A percentile compares a stretch with the other conserved stretches of the same genome.
Evolutionary conservation across 1,284 basidiomycete genomes (phyloP).

Genomic region (Stygiomarasmius scandens): DNA sequence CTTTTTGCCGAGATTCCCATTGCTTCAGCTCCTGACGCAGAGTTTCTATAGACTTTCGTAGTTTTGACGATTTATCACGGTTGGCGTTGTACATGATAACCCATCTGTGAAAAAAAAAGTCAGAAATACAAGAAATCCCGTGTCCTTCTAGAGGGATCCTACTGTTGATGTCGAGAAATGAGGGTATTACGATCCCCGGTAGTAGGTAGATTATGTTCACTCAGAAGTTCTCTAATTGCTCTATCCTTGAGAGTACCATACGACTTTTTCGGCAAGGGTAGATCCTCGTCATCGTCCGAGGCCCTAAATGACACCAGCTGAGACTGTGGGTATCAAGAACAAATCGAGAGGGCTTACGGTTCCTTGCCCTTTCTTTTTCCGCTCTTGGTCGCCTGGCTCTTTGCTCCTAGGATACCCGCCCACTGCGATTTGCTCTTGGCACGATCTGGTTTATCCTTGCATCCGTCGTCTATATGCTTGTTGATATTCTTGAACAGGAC

Average conservation of each 20-base stretch:
- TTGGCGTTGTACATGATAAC: slow-evolving; percentile 72
- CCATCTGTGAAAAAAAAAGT: slow-evolving; percentile 49
- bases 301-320: slow-evolving; percentile 24
- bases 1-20: slow-evolving; percentile 58
- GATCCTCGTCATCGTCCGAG: slow-evolving; percentile 38
- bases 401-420: slow-evolving; percentile 33
- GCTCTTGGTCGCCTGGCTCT: slow-evolving; percentile 54
- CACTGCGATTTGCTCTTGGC: slow-evolving; percentile 25
- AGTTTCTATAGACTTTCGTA: slow-evolving; percentile 50
- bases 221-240: slow-evolving; percentile 60
- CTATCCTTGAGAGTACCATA: slow-evolving; percentile 68
- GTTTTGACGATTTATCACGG: slow-evolving; percentile 53
- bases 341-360: slow-evolving; percentile 36
- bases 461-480: slow-evolving; percentile 60
- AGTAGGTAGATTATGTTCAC: slow-evolving; percentile 50
- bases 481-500: slow-evolving; percentile 55
- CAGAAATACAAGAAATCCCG: slow-evolving; percentile 1
- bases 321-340: background rate
- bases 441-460: slow-evolving; percentile 32
- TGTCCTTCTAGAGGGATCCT: slow-evolving; percentile 20
- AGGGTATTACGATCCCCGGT: slow-evolving; percentile 55
- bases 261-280: slow-evolving; percentile 62
- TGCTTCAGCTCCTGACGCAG: slow-evolving; percentile 55
- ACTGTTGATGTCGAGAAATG: slow-evolving; percentile 65
- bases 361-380: slow-evolving; percentile 50